Base-by-base conservation (phyloP, 192 early-diverging fungal species). In the Entomortierella parvispora region DNA sequence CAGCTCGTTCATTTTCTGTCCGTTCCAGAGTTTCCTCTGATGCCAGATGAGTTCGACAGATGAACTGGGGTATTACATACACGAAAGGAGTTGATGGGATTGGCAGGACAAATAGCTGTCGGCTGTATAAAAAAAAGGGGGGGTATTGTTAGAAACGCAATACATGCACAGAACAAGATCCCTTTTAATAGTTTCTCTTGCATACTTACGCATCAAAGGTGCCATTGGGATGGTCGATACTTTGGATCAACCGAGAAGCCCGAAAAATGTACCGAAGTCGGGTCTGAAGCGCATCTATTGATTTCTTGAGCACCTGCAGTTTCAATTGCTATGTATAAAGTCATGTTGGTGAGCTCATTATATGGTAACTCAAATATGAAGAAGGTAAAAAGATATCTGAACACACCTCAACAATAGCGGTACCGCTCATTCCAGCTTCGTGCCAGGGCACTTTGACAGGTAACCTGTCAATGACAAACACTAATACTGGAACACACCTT, bases 21-120 rank as follows among this genome's bases (percentile, higher is more conserved):
- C 40, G n/a, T 9, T 10, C 15, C 9, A 40, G n/a, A 1, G 29
- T 18, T n/a, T 7, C 26, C 9, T 37, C 23, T 37, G 17, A 37
- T 28, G 68, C 49, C 22, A 67, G 9, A 7, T 76, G 32, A 15
- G 66, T 9, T 12, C 44, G 32, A 33, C 48, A 64, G 17, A 54
- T 62, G 31, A 76, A 76, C 12, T 62, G 28, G 4, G 72, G 72
- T 23, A 76, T 68, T 40, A 68, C 72, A 37, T 76, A 64, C 7
- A 76, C 72, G 57, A 76, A 76, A 10, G 72, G 72, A 5, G 53
- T 76, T 25, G 64, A 76, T 23, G 72, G 65, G n/a, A 49, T 66
- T 23, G 72, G 65, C 33, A 76, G 43, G 33, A 76, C 72, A 52
- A 76, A 76, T 28, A 76, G 53, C 17, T 76, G 72, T 20, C 72